Evolutionary conservation across 2,329 filamentous ascomycete genomes (phyloP), one percentile per base, ranked within the genome.

Genomic region (Fusarium euwallaceae): DNA sequence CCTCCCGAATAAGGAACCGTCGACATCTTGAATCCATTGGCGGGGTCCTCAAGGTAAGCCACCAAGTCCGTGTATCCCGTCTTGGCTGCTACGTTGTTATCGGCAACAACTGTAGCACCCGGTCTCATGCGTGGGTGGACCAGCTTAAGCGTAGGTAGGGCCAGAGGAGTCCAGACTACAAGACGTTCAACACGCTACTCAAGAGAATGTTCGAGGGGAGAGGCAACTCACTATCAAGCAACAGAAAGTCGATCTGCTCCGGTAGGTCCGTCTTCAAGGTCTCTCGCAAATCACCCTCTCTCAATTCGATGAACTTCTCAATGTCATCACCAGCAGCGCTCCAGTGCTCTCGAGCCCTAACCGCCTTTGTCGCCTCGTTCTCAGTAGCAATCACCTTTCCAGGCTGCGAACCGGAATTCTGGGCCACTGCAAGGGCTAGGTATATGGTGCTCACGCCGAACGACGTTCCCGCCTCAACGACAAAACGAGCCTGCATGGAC

Each of bases 371-470:
- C 0, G 82, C 78, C 77, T 92, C 90, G 29, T 90, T 87, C 80
- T 92, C 90, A 0, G 90, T 92, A 0, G 86, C 90, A 76, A 92
- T 88, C 0, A 92, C 89, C 43, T 45, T 76, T 17, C 63, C 79
- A 36, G 9, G 58, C 60, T 37, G 69, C 12, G 37, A 65, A 45
- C 16, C 66, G 39, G 82, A 83, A 67, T 88, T 91, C 64, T 88
- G 83, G 0, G 84, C 84, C 0, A 89, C 88, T 0, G 89, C 90
- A 3, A 92, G 82, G 0, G 90, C 89, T 2, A 92, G 84, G 69
- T 91, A 92, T 53, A 92, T 90, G 0, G 90, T 92, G 66, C 87
- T 90, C 2, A 92, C 86, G 3, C 90, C 90, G 67, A 90, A 92
- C 48, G 86, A 88, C 0, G 90, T 92, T 1, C 90, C 90, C 0